These are phyloP conservation scores for Pisolithus orientalis DNA, from an alignment of 768 basidiomycete species.

Conservation along the genomic window DNA sequence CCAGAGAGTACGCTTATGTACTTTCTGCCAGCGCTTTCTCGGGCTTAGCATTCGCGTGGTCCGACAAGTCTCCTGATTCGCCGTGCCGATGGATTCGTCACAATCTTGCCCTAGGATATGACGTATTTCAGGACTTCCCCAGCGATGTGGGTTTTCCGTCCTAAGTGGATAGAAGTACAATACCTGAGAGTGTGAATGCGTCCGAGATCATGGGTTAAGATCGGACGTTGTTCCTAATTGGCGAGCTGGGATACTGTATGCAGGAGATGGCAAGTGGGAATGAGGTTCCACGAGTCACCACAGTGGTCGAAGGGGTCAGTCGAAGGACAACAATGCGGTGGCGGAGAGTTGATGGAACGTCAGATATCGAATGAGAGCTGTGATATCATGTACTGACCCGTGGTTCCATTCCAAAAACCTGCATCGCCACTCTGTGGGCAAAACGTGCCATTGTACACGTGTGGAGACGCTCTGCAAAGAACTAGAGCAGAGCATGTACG, in stretches of 20 bases:
- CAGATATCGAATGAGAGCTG: no score
- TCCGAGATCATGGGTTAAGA: conserved; percentile 56
- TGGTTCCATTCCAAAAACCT: no score
- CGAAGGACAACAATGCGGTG: no score
- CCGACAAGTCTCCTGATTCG: conserved; percentile 75
- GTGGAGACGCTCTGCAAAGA: no score
- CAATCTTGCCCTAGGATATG: conserved; percentile 76
- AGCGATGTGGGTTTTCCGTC: conserved; percentile 75
- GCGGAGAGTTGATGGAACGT: no score
- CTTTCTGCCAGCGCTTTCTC: conserved; percentile 79
- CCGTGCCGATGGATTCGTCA: conserved; percentile 74
- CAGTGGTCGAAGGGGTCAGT: no score
- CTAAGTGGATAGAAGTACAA: conserved; percentile 66
- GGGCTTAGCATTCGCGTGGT: conserved; percentile 88
- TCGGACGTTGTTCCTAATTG: conserved; percentile 32
- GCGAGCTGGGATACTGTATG: conserved; percentile 49
- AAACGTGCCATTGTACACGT: no score
- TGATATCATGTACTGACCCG: no score
- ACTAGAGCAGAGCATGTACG: no score
- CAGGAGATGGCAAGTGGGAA: conserved; percentile 88
- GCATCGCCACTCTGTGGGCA: no score
- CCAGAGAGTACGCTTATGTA: conserved; percentile 46
- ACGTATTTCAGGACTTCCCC: conserved; percentile 86
- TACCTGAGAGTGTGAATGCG: conserved; percentile 61
- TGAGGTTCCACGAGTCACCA: conserved; percentile 54